Evolutionary conservation across 805 yeast species (phyloP), one percentile per base, ranked within the genome.

Genomic region (Sugiyamaella chiloensis): DNA sequence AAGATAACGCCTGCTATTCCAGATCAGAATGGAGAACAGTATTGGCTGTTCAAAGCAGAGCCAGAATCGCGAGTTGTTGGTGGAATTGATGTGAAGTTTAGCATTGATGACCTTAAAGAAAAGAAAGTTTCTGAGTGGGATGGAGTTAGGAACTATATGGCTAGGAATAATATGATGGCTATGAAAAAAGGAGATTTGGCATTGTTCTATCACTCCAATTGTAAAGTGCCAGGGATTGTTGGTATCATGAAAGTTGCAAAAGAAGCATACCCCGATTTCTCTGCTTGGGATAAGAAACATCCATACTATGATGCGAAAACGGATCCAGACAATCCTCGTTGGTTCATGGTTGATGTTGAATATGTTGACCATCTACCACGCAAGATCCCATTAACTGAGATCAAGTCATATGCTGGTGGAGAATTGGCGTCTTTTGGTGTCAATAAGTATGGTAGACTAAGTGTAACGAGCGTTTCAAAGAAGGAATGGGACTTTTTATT

Each of bases 131-230:
- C 74, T 44, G 69, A 74, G n/a, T 79, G 83, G 83, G 78, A 76
- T 52, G 83, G 84, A 1, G 83, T 79, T 8, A 64, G 84, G 40
- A 79, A 79, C 57, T 72, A 72, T 51, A 83, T 78, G 60, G 83
- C 83, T 1, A 65, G 74, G 50, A 79, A 78, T 53, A 69, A 71
- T 50, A 67, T 79, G 71, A 54, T 70, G 16, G 62, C 64, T 31
- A 79, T 79, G 83, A 51, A 61, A 16, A 53, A 54, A 34, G 76
- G 72, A 12, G 83, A 79, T 49, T 45, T 70, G 6, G 72, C 74
- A 21, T 64, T 79, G 5, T 78, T 79, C 50, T 79, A 79, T 51
- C 80, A 79, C 50, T 78, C 82, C 3, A 79, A 78, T 54, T 73
- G 83, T 51, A 69, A 71, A 20, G 57, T 55, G 3, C 83, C 83